Percentiles rank a stretch among this genome's conserved stretches.
Evolutionary conservation across 2,329 filamentous ascomycete species (phyloP).

Genomic region (Neonectria hederae): DNA sequence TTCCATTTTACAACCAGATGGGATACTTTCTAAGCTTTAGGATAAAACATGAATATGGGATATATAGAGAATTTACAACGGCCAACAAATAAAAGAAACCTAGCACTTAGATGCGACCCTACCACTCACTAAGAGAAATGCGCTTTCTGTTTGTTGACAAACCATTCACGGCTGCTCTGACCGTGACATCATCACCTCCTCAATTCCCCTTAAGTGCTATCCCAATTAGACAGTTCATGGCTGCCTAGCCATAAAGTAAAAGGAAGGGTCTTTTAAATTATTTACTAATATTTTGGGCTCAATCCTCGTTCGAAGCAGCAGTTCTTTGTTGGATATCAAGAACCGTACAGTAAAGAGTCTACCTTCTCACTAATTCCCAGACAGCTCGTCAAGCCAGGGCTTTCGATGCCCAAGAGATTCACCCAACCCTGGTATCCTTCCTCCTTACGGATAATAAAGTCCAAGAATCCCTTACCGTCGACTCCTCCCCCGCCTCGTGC

Average conservation of each 20-base stretch:
- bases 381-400: constrained; percentile 86
- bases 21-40: constrained; percentile 20
- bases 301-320: neutral
- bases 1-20: constrained; percentile 22
- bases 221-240: no score
- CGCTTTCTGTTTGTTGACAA: no score
- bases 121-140: no score
- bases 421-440: constrained; percentile 84
- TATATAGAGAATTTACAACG: neutral
- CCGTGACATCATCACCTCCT: no score
- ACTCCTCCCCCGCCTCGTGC: constrained; percentile 67
- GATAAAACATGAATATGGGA: neutral
- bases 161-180: no score
- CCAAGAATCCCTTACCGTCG: constrained; percentile 74
- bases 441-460: constrained; percentile 84
- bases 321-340: neutral
- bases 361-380: constrained; percentile 88
- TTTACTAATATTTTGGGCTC: no score
- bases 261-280: no score
- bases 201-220: no score
- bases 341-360: constrained; percentile 57
- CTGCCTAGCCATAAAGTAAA: no score
- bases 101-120: no score
- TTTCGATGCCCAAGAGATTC: constrained; percentile 92
- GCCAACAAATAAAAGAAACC: neutral